These are phyloP conservation scores for Pichia sp. DNA, from an alignment of 1,139 yeast species.

Conservation along the genomic window DNA sequence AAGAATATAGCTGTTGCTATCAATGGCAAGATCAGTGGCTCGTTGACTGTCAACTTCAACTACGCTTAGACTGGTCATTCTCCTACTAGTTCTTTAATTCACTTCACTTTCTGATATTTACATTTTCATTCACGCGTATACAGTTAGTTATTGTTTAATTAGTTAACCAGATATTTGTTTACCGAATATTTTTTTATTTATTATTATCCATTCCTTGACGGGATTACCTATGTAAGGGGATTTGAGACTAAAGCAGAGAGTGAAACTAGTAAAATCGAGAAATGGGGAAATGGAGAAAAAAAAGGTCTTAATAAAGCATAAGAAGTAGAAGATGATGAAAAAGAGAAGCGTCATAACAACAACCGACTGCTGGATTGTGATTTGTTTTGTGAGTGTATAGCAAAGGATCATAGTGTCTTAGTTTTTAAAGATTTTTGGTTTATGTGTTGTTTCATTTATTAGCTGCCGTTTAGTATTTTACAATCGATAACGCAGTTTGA, in stretches of 20 bases:
- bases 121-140: neutral
- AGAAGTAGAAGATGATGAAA: neutral
- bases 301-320: neutral
- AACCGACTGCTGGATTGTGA: neutral
- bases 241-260: no score
- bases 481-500: neutral
- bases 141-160: neutral
- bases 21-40: slow-evolving; percentile 18
- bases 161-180: neutral
- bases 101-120: neutral
- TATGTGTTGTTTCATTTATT: neutral
- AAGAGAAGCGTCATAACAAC: neutral
- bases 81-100: neutral
- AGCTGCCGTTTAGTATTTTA: neutral
- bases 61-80: slow-evolving; percentile 14
- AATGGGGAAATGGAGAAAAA: neutral
- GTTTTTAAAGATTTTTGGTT: neutral
- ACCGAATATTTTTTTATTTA: neutral
- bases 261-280: no score
- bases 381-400: neutral
- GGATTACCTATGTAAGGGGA: neutral
- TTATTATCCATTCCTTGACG: neutral
- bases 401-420: neutral
- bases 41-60: slow-evolving; percentile 29
- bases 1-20: slow-evolving; percentile 26